A percentile compares a stretch with the other conserved stretches of the same genome.
Conservation (phyloP, 441 rosid species). For the Mallotus japonicus region DNA sequence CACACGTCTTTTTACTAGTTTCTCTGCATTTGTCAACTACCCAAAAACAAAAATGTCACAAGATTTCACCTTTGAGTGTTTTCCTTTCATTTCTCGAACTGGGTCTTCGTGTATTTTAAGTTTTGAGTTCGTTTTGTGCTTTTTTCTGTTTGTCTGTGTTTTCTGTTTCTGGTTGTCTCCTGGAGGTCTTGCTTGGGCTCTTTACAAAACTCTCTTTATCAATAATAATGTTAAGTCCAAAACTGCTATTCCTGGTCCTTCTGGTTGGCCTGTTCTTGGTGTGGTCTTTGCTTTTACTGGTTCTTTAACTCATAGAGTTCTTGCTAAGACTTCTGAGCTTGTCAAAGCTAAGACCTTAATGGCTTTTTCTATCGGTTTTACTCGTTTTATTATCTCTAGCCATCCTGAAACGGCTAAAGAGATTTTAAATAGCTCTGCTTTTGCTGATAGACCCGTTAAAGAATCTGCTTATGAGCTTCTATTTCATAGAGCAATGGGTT, state of each 20-base stretch:
- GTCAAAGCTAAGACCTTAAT: slow-evolving; percentile 47
- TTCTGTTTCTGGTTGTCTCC: slow-evolving; percentile 48
- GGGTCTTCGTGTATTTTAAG: slow-evolving; percentile 28
- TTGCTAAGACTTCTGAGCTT: slow-evolving; percentile 34
- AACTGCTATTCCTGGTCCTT: slow-evolving; percentile 57
- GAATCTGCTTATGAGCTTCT: slow-evolving; percentile 78
- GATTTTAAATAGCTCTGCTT: slow-evolving; percentile 63
- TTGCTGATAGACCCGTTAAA: slow-evolving; percentile 72
- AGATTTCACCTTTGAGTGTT: slow-evolving; percentile 25
- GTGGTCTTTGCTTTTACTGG: slow-evolving; percentile 42
- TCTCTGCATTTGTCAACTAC: background rate
- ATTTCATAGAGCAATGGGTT: slow-evolving; percentile 82
- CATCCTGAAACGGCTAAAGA: slow-evolving; percentile 63
- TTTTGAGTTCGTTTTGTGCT: slow-evolving; percentile 34
- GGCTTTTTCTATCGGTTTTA: slow-evolving; percentile 72
- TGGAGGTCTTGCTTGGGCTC: slow-evolving; percentile 78
- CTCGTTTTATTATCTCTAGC: slow-evolving; percentile 65
- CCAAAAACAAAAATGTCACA: slow-evolving; percentile 37
- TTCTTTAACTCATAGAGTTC: slow-evolving; percentile 51
- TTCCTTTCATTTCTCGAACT: slow-evolving; percentile 26
- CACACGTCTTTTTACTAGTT: background rate
- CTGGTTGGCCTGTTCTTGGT: slow-evolving; percentile 58
- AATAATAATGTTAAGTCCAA: slow-evolving; percentile 19
- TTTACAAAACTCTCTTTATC: slow-evolving; percentile 34
- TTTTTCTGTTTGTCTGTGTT: slow-evolving; percentile 32